Evolutionary conservation across 2,329 filamentous ascomycete genomes (phyloP).

Genomic region (Botrytis fragariae): DNA sequence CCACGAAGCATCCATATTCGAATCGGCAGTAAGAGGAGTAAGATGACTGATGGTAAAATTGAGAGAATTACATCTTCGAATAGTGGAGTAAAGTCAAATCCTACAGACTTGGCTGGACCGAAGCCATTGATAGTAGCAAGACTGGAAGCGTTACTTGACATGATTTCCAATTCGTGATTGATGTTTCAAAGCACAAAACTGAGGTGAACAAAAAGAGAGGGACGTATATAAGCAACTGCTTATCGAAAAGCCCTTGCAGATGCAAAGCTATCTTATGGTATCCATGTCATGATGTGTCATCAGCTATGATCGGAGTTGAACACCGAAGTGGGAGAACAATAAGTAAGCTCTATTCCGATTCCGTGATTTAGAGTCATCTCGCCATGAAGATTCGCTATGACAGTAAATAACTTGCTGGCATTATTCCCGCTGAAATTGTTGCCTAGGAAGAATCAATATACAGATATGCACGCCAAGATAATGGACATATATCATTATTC

Average conservation of each 20-base stretch:
- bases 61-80: slow-evolving; percentile 32
- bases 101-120: slow-evolving; percentile 24
- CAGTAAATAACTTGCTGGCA: not conserved
- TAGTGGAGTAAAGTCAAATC: slow-evolving; percentile 34
- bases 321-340: not conserved
- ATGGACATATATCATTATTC: not conserved
- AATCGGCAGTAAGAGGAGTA: slow-evolving; percentile 27
- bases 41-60: slow-evolving; percentile 26
- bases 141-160: slow-evolving; percentile 13
- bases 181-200: not conserved
- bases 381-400: not conserved
- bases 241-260: not conserved
- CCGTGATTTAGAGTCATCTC: not conserved
- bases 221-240: slow-evolving; percentile 1
- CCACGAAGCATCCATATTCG: slow-evolving; percentile 25
- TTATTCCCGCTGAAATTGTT: not conserved
- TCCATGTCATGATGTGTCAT: not conserved
- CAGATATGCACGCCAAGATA: not conserved
- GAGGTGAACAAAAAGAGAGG: not conserved
- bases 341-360: not conserved
- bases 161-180: not conserved
- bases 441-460: not conserved
- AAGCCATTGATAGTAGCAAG: slow-evolving; percentile 21
- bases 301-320: not conserved
- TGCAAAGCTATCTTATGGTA: not conserved